A percentile compares a stretch with the other conserved stretches of the same genome.
These are phyloP conservation scores for Peronospora destructor DNA, from an alignment of 352 stramenopile species.

Conservation along the genomic window DNA sequence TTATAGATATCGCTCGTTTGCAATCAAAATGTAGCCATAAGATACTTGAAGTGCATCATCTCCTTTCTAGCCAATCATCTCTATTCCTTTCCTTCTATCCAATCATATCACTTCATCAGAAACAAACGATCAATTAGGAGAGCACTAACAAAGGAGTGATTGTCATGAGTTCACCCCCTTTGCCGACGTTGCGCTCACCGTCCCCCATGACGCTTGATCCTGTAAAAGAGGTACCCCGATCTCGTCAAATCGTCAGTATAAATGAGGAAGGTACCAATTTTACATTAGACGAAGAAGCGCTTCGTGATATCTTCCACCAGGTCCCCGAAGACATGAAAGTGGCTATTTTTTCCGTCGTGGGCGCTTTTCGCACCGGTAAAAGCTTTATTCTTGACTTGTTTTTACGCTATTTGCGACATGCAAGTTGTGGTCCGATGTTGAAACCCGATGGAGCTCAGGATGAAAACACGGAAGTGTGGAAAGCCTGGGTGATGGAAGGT, in stretches of 20 bases:
- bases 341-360: conserved; percentile 95
- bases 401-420: conserved; percentile 91
- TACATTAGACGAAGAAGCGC: conserved; percentile 60
- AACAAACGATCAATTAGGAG: conserved; percentile 44
- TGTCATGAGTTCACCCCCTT: conserved; percentile 12
- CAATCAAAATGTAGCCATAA: no score
- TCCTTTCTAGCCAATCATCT: neutral
- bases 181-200: conserved; percentile 8
- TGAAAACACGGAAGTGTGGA: conserved; percentile 43
- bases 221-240: conserved; percentile 32
- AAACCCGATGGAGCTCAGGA: conserved; percentile 39
- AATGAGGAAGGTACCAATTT: conserved; percentile 86
- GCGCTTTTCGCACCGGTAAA: conserved; percentile 98
- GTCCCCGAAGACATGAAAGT: conserved; percentile 93
- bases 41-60: no score
- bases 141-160: conserved; percentile 20
- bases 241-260: conserved; percentile 79
- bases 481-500: conserved; percentile 57
- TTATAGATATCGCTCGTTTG: no score
- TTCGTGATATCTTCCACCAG: conserved; percentile 66
- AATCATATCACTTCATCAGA: conserved; percentile 1
- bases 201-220: conserved; percentile 19
- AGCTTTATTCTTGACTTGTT: conserved; percentile 98
- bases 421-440: conserved; percentile 44
- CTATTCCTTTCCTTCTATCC: neutral